Evolutionary conservation across 75 land plant genomes (phyloP).

Genomic region (Chamaecyparis obtusa): DNA sequence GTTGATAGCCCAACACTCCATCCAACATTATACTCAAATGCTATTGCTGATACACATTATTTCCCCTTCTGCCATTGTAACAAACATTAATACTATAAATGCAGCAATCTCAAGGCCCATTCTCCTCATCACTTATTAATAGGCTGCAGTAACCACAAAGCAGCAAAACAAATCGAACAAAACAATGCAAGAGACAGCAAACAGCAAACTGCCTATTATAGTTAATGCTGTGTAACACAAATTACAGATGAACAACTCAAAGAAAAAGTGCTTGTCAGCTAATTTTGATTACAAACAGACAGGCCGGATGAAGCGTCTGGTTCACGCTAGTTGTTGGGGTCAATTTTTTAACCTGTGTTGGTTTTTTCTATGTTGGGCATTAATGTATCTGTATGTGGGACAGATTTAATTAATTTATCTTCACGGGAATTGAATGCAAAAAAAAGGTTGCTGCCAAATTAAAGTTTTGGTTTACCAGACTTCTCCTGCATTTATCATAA

Average conservation of each 20-base stretch:
- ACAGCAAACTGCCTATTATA: not conserved
- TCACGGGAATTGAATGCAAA: not conserved
- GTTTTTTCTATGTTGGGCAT: not conserved
- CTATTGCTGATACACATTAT: not conserved
- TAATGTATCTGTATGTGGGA: not conserved
- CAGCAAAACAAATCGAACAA: not conserved
- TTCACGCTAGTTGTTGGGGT: not conserved
- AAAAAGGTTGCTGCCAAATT: no score
- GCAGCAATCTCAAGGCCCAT: not conserved
- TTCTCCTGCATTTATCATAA: not conserved
- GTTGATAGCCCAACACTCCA: constrained; percentile 6
- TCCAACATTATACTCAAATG: constrained; percentile 1
- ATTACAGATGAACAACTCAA: not conserved
- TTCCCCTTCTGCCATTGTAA: not conserved
- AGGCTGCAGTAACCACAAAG: not conserved
- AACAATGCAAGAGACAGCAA: not conserved
- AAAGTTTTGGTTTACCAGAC: no score
- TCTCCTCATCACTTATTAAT: not conserved
- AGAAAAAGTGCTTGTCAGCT: no score
- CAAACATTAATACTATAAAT: not conserved
- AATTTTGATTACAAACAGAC: no score
- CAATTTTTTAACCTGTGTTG: not conserved
- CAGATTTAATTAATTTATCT: not conserved
- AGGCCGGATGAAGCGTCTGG: not conserved
- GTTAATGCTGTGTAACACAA: not conserved